Evolutionary conservation across 441 rosid species (phyloP).

Genomic region (Croton laevigatus): DNA sequence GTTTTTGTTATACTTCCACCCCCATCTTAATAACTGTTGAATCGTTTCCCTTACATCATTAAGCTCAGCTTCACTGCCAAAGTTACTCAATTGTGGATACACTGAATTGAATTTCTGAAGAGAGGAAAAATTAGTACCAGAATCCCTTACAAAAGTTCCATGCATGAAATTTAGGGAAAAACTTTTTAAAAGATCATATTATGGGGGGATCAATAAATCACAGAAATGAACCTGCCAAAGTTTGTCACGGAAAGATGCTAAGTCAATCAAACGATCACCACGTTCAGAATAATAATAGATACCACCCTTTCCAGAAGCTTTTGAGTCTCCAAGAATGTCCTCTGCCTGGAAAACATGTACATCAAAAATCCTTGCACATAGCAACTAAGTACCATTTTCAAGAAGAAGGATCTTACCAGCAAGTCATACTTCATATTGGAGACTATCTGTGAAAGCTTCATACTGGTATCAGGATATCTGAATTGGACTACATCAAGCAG

Average conservation of each 20-base stretch:
- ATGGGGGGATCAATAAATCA: slow-evolving; percentile 6
- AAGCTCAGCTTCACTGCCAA: slow-evolving; percentile 68
- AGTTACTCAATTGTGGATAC: slow-evolving; percentile 59
- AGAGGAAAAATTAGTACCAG: slow-evolving; percentile 21
- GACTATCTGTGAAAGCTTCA: slow-evolving; percentile 66
- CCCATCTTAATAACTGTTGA: slow-evolving; percentile 93
- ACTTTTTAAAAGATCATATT: slow-evolving; percentile 12
- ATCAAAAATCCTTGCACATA: slow-evolving; percentile 14
- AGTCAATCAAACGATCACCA: slow-evolving; percentile 91
- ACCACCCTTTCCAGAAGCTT: slow-evolving; percentile 72
- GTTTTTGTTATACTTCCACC: slow-evolving; percentile 92
- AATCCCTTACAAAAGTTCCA: slow-evolving; percentile 18
- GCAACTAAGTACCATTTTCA: neutral
- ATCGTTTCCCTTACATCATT: slow-evolving; percentile 74
- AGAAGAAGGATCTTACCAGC: slow-evolving; percentile 52
- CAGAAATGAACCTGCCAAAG: slow-evolving; percentile 78
- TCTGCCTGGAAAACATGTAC: slow-evolving; percentile 52
- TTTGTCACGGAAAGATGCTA: slow-evolving; percentile 70
- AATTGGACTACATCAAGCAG: slow-evolving; percentile 90
- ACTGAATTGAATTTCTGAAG: slow-evolving; percentile 68
- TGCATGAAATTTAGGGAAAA: slow-evolving; percentile 2
- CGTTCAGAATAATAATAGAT: slow-evolving; percentile 90
- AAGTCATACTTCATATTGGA: slow-evolving; percentile 62
- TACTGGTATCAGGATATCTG: slow-evolving; percentile 77
- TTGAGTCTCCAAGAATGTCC: slow-evolving; percentile 73